Conservation (phyloP, 2,329 filamentous ascomycete genomes). For the Cladophialophora immunda region DNA sequence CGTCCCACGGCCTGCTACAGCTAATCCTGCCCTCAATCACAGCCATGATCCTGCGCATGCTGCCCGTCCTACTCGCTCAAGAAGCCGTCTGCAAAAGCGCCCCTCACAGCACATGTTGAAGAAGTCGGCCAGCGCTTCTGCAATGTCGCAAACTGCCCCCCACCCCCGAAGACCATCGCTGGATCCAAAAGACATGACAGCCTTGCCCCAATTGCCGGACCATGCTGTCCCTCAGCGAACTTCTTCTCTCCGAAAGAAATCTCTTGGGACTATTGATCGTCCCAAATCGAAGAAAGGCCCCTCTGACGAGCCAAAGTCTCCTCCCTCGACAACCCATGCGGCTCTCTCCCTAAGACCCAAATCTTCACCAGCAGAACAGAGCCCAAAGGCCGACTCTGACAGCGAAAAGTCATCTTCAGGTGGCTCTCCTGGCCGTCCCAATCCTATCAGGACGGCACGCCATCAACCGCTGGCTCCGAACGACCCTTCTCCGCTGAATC, state of each 20-base stretch:
- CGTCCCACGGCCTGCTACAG: conserved; percentile 9
- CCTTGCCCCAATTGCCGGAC: conserved; percentile 26
- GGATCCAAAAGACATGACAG: conserved; percentile 18
- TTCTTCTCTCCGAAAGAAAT: conserved; percentile 27
- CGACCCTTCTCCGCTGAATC: conserved; percentile 36
- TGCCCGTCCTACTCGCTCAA: conserved; percentile 22
- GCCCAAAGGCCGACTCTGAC: conserved; percentile 10
- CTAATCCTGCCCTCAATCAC: conserved; percentile 14
- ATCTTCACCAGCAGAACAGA: conserved; percentile 11
- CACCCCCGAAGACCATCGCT: conserved; percentile 8
- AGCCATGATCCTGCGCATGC: conserved; percentile 9
- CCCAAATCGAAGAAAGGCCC: conserved; percentile 14
- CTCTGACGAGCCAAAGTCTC: conserved; percentile 11
- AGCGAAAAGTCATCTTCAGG: conserved; percentile 17
- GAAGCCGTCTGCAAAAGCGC: conserved; percentile 29
- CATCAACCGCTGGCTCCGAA: conserved; percentile 32
- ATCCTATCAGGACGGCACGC: conserved; percentile 26
- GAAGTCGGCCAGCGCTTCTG: conserved; percentile 15
- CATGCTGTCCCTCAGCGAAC: conserved; percentile 25
- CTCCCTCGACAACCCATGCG: conserved; percentile 14
- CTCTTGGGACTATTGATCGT: conserved; percentile 13
- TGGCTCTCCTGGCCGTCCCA: conserved; percentile 15
- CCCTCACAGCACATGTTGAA: conserved; percentile 20
- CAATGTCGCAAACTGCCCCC: conserved; percentile 14
- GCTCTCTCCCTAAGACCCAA: conserved; percentile 23